Conservation (phyloP, 768 basidiomycete genomes). For the Xanthoconium purpureum region DNA sequence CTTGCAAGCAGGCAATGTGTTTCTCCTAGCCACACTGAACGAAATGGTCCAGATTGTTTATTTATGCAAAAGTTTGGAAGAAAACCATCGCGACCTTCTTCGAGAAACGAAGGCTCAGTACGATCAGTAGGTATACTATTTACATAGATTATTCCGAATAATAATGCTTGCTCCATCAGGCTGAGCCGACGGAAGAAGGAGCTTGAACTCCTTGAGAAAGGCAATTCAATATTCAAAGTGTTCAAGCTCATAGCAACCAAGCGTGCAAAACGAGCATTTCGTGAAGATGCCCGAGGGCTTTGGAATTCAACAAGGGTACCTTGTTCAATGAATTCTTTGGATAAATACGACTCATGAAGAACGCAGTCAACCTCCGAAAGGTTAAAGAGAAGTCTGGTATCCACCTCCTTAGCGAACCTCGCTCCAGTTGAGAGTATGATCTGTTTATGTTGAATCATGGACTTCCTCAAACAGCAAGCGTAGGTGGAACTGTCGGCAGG, state of each 20-base stretch:
- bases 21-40: neutral
- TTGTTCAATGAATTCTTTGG: too few relatives aligned
- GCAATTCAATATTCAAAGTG: neutral
- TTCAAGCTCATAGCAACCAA: neutral
- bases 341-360: neutral
- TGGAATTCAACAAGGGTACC: neutral
- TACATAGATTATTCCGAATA: neutral
- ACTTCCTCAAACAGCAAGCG: too few relatives aligned
- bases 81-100: neutral
- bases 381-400: neutral
- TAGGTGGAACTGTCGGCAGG: too few relatives aligned
- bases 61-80: neutral
- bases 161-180: neutral
- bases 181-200: neutral
- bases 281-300: neutral
- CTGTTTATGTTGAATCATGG: too few relatives aligned
- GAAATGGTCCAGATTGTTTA: slow-evolving; percentile 5
- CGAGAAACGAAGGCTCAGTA: neutral
- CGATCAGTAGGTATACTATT: neutral
- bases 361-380: slow-evolving; percentile 1
- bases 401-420: neutral
- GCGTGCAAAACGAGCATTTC: neutral
- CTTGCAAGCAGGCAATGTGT: slow-evolving; percentile 1
- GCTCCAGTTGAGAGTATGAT: neutral
- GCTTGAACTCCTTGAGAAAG: neutral